Evolutionary conservation across 495 filamentous ascomycete genomes (phyloP).

Genomic region (Acidomyces sp.): DNA sequence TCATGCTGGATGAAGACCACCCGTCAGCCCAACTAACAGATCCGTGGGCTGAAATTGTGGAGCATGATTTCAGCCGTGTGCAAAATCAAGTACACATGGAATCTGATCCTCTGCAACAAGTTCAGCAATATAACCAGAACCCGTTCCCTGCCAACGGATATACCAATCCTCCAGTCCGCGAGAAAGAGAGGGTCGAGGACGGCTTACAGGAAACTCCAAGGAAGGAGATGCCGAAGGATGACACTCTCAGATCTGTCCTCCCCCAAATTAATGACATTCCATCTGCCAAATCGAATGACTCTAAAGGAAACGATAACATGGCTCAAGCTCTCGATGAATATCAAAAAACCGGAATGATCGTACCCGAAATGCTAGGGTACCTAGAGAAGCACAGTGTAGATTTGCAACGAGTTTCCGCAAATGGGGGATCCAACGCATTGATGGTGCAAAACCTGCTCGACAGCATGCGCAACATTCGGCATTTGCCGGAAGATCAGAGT

Average conservation of each 20-base stretch:
- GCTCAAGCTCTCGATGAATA: constrained; percentile 11
- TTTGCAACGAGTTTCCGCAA: constrained; percentile 16
- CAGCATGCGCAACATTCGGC: constrained; percentile 9
- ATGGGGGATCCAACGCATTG: constrained; percentile 21
- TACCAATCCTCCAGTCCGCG: constrained; percentile 3
- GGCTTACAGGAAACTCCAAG: constrained; percentile 6
- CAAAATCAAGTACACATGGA: background rate
- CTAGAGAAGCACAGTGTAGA: constrained; percentile 23
- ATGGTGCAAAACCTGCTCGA: constrained; percentile 26
- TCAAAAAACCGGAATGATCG: constrained; percentile 11
- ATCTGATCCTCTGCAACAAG: background rate
- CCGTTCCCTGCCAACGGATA: background rate
- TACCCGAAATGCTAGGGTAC: constrained; percentile 24
- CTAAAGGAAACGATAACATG: background rate
- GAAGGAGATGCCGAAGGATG: background rate
- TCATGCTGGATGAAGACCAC: constrained; percentile 15
- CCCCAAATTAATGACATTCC: background rate
- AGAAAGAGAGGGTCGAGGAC: background rate
- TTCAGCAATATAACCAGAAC: background rate
- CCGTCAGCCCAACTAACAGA: background rate
- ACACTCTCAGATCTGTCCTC: constrained; percentile 7
- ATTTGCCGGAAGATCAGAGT: background rate
- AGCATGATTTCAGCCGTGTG: background rate
- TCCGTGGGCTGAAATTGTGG: background rate
- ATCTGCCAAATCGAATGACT: background rate